A percentile compares a stretch with the other conserved stretches of the same genome.
Conservation (phyloP, 2,329 filamentous ascomycete species). For the Colletotrichum camelliae region DNA sequence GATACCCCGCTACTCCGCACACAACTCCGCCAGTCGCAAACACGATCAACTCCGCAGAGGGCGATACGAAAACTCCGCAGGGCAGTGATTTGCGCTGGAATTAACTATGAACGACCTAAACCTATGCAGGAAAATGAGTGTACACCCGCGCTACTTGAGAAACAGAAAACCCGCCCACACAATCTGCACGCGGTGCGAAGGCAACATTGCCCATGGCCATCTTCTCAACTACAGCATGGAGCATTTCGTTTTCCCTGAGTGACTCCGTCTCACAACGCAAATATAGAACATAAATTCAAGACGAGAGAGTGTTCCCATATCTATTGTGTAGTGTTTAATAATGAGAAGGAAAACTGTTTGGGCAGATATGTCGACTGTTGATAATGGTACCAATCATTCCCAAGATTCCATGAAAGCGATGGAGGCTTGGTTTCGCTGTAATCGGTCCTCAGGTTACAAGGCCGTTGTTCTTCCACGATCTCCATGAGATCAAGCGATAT, state of each 20-base stretch:
- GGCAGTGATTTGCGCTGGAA: neutral
- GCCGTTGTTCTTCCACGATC: fast-evolving
- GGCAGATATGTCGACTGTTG: neutral
- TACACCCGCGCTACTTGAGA: neutral
- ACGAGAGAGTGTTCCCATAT: neutral
- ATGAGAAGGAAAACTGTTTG: fast-evolving
- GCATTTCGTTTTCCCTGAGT: neutral
- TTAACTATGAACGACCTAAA: neutral
- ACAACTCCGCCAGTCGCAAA: neutral
- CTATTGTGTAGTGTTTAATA: fast-evolving
- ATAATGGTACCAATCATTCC: neutral
- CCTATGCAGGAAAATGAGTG: neutral
- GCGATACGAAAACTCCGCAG: neutral
- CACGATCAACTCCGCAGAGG: neutral
- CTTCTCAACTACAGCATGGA: neutral
- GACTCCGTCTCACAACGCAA: neutral
- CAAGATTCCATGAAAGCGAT: fast-evolving
- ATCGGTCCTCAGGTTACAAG: fast-evolving
- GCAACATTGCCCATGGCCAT: neutral
- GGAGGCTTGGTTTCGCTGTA: neutral
- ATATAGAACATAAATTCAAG: neutral
- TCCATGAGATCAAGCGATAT: fast-evolving
- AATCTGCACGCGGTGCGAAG: neutral
- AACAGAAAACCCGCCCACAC: fast-evolving
- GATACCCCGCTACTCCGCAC: neutral